phyloP scores from a whole-genome alignment of 1,284 basidiomycete species.

The Rhodotorula sp. region DNA sequence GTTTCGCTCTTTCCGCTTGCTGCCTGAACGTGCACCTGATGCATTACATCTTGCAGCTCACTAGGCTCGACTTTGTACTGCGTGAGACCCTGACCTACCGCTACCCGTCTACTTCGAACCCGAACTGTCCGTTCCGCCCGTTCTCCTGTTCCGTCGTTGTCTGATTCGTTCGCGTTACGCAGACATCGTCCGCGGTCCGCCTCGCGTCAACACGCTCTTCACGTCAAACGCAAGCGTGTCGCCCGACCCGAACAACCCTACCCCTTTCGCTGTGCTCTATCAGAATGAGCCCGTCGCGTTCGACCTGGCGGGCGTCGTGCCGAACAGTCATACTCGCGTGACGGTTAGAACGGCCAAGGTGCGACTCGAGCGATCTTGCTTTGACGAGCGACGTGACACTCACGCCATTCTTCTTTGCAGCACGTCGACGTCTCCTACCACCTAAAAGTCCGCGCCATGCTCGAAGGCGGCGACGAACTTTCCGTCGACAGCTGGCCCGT shows the following conservation, averaged over 20 bases:
- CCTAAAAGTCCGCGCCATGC: conserved; percentile 27
- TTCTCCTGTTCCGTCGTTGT: not conserved
- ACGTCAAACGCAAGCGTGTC: conserved; percentile 8
- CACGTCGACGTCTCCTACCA: conserved; percentile 37
- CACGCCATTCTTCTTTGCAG: not conserved
- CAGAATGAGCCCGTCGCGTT: conserved; percentile 16
- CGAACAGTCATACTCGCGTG: conserved; percentile 12
- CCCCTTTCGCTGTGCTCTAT: conserved; percentile 21
- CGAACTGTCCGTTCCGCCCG: not conserved
- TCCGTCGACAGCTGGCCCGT: conserved; percentile 27
- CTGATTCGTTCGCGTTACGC: not conserved
- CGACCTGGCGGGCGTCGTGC: conserved; percentile 16
- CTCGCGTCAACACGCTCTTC: conserved; percentile 11
- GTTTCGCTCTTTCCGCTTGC: not conserved
- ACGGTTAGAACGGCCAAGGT: conserved; percentile 34
- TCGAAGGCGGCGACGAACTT: conserved; percentile 34
- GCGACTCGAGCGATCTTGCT: not conserved
- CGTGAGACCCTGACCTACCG: conserved; percentile 30
- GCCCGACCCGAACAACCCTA: not conserved
- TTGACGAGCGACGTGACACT: no score
- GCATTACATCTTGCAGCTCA: conserved; percentile 1
- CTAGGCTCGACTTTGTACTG: conserved; percentile 23
- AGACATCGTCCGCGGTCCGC: conserved; percentile 14
- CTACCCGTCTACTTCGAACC: conserved; percentile 16
- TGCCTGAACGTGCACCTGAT: not conserved